Evolutionary conservation across 345 rosid species (phyloP).

Genomic region (Gossypium sturtianum): DNA sequence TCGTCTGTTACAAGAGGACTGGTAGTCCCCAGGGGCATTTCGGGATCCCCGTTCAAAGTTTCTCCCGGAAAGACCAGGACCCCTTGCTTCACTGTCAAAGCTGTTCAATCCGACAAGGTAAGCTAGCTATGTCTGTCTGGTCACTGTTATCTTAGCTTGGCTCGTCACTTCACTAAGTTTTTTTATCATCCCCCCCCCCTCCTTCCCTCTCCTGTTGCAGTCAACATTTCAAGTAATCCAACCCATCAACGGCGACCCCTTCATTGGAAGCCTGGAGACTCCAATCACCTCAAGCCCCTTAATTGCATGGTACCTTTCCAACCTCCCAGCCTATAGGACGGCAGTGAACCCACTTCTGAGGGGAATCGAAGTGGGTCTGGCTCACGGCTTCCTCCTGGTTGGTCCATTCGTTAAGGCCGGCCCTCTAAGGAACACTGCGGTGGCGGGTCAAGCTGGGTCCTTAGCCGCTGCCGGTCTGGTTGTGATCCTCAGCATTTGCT

Average conservation of each 20-base stretch:
- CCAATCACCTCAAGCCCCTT: slow-evolving; percentile 92
- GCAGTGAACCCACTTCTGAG: slow-evolving; percentile 91
- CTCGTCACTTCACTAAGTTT: no score
- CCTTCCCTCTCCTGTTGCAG: slow-evolving; percentile 25
- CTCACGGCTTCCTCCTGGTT: slow-evolving; percentile 81
- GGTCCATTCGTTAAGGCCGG: slow-evolving; percentile 92
- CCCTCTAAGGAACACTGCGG: slow-evolving; percentile 79
- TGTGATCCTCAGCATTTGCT: slow-evolving; percentile 76
- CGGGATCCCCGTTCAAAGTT: slow-evolving; percentile 54
- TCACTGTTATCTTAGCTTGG: no score
- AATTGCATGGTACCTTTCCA: slow-evolving; percentile 91
- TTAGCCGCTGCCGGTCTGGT: slow-evolving; percentile 85
- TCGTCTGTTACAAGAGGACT: slow-evolving; percentile 37
- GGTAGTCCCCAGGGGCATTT: slow-evolving; percentile 53
- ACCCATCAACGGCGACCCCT: slow-evolving; percentile 97
- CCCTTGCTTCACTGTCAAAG: slow-evolving; percentile 59
- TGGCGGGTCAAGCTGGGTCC: slow-evolving; percentile 80
- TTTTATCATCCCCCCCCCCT: no score
- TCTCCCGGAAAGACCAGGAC: slow-evolving; percentile 41
- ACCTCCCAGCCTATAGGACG: slow-evolving; percentile 91
- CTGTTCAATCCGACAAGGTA: slow-evolving; percentile 74
- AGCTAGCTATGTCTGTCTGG: not conserved
- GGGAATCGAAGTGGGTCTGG: slow-evolving; percentile 78
- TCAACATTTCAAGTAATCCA: slow-evolving; percentile 87
- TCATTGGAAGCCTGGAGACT: slow-evolving; percentile 95